Percentiles rank a stretch among this genome's conserved stretches.
Conservation (phyloP, 345 rosid species). For the Pistacia vera region DNA sequence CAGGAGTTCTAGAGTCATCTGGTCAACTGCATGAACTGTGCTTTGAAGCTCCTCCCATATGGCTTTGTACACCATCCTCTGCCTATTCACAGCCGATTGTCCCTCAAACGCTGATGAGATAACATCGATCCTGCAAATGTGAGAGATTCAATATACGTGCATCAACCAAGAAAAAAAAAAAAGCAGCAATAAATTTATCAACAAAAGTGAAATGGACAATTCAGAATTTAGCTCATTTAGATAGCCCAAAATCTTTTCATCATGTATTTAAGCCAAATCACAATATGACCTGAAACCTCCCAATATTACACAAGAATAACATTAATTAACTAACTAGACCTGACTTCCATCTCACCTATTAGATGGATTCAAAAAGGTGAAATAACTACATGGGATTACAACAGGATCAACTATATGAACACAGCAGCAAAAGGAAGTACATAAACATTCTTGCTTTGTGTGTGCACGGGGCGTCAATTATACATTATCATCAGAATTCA, state of each 20-base stretch:
- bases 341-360: neutral
- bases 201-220: neutral
- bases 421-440: neutral
- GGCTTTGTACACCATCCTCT: constrained; percentile 97
- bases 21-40: constrained; percentile 92
- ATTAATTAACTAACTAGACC: neutral
- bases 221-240: neutral
- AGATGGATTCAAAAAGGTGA: neutral
- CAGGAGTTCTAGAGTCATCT: constrained; percentile 87
- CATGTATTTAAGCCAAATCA: too few species aligned
- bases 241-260: neutral
- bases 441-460: neutral
- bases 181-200: neutral
- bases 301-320: neutral
- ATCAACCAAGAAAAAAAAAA: neutral
- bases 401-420: neutral
- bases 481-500: neutral
- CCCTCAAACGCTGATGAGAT: constrained; percentile 82
- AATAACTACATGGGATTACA: neutral
- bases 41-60: constrained; percentile 99
- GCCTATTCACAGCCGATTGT: constrained; percentile 85
- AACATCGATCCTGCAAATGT: constrained; percentile 73
- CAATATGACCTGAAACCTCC: too few species aligned
- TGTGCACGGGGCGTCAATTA: neutral
- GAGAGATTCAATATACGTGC: neutral